These are phyloP conservation scores for Lasiosphaeris hirsuta DNA, from an alignment of 495 filamentous ascomycete genomes.

Conservation along the genomic window DNA sequence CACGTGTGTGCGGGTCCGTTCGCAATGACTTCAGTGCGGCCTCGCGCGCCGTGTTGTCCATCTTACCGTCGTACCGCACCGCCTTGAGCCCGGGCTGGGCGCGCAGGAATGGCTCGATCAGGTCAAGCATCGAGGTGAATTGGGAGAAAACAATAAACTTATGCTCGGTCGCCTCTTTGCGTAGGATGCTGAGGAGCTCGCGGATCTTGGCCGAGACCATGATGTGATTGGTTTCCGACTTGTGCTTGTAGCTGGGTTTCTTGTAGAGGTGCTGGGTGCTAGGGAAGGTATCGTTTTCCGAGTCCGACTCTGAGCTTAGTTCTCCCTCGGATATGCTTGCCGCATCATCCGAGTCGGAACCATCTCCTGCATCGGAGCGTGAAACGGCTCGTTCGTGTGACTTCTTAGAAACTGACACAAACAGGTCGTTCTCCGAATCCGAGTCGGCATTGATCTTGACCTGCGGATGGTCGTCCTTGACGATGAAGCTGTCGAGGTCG, in stretches of 20 bases:
- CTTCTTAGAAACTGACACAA: constrained; percentile 40
- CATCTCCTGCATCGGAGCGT: constrained; percentile 9
- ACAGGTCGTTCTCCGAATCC: constrained; percentile 35
- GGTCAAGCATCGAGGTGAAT: constrained; percentile 93
- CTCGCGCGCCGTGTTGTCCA: constrained; percentile 91
- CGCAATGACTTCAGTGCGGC: constrained; percentile 68
- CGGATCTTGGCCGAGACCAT: constrained; percentile 87
- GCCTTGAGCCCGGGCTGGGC: constrained; percentile 63
- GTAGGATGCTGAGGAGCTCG: constrained; percentile 74
- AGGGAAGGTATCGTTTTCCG: constrained; percentile 6
- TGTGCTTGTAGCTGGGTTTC: constrained; percentile 20
- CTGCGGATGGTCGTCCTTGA: constrained; percentile 34
- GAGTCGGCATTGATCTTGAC: constrained; percentile 43
- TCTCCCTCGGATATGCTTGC: constrained; percentile 32
- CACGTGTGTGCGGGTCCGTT: constrained; percentile 64
- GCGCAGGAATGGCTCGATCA: constrained; percentile 86
- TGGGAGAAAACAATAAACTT: constrained; percentile 99
- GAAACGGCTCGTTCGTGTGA: constrained; percentile 25
- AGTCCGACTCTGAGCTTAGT: constrained; percentile 40
- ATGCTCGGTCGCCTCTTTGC: constrained; percentile 68
- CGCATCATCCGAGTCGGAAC: constrained; percentile 20
- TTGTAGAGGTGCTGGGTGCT: background rate
- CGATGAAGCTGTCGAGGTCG: constrained; percentile 44
- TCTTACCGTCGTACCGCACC: constrained; percentile 90
- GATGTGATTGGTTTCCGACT: constrained; percentile 33